A percentile compares a stretch with the other conserved stretches of the same genome.
Evolutionary conservation across 768 basidiomycete genomes (phyloP).

Genomic region (Phlebiopsis flavidoalba): DNA sequence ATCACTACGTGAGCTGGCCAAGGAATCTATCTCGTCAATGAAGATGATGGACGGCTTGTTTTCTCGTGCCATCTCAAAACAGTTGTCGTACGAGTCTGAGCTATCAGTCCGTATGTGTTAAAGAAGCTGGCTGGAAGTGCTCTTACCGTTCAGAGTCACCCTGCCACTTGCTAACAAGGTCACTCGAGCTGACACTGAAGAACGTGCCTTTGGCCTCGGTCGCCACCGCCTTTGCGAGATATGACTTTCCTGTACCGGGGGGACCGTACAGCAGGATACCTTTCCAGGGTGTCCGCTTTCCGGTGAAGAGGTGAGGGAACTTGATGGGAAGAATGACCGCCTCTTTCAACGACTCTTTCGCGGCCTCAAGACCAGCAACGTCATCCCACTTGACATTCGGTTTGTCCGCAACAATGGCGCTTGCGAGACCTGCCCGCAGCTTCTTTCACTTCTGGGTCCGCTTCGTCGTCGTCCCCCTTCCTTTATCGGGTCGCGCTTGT

Average conservation of each 20-base stretch:
- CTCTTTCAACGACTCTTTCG: constrained; percentile 95
- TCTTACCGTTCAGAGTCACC: constrained; percentile 93
- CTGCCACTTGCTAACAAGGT: constrained; percentile 99
- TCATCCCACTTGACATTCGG: constrained; percentile 99
- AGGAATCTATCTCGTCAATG: constrained; percentile 96
- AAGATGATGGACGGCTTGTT: constrained; percentile 98
- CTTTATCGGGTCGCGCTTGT: constrained; percentile 23
- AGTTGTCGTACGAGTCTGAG: constrained; percentile 89
- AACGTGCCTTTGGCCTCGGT: constrained; percentile 99
- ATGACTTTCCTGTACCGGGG: constrained; percentile 96
- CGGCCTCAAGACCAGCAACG: constrained; percentile 92
- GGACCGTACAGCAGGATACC: constrained; percentile 97
- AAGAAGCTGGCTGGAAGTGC: background rate
- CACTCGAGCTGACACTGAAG: constrained; percentile 92
- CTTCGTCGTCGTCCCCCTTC: constrained; percentile 61
- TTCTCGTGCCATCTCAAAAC: constrained; percentile 93
- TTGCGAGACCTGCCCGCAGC: constrained; percentile 82
- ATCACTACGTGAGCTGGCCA: constrained; percentile 92
- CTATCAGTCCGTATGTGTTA: background rate
- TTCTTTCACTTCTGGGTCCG: constrained; percentile 95
- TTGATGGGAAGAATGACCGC: constrained; percentile 99
- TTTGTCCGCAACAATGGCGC: constrained; percentile 87
- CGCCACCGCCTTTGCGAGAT: constrained; percentile 95
- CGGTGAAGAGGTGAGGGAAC: constrained; percentile 97
- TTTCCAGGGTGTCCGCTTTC: constrained; percentile 95